phyloP scores from a whole-genome alignment of 139 green algal species.

The Micromonas commoda region DNA sequence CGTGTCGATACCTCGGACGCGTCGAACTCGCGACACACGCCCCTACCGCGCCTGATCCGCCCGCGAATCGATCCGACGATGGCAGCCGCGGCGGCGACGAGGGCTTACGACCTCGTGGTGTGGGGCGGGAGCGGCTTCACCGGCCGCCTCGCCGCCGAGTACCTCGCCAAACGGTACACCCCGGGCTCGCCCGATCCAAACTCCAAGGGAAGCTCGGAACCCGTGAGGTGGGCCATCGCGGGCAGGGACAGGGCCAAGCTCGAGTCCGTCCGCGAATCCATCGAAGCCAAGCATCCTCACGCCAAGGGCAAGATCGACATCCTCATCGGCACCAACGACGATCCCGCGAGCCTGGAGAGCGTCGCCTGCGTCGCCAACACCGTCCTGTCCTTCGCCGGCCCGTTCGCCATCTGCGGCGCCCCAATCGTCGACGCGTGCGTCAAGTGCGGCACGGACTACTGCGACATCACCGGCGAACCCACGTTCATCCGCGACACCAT shows the following conservation, averaged over 20 bases:
- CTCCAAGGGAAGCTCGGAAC: neutral
- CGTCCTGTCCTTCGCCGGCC: slow-evolving; percentile 17
- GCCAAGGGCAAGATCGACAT: slow-evolving; percentile 17
- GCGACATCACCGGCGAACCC: slow-evolving; percentile 72
- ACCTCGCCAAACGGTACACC: slow-evolving; percentile 56
- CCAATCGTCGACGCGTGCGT: slow-evolving; percentile 69
- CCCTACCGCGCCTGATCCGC: no score
- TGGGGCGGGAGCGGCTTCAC: slow-evolving; percentile 70
- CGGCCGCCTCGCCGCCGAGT: slow-evolving; percentile 63
- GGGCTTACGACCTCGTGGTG: slow-evolving; percentile 60
- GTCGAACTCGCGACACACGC: no score
- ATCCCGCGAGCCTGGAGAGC: neutral
- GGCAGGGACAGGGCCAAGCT: slow-evolving; percentile 67
- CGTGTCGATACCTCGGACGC: neutral
- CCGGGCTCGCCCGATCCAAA: neutral
- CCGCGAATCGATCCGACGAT: slow-evolving; percentile 1
- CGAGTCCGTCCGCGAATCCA: slow-evolving; percentile 40
- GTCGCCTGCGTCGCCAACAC: neutral
- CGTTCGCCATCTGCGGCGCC: neutral
- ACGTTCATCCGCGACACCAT: slow-evolving; percentile 45
- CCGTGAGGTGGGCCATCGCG: slow-evolving; percentile 67
- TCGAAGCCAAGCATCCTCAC: neutral
- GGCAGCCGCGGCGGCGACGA: neutral
- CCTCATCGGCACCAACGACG: neutral
- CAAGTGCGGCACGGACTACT: slow-evolving; percentile 64